Evolutionary conservation across 768 basidiomycete genomes (phyloP).

Genomic region (Harrya chromipes): DNA sequence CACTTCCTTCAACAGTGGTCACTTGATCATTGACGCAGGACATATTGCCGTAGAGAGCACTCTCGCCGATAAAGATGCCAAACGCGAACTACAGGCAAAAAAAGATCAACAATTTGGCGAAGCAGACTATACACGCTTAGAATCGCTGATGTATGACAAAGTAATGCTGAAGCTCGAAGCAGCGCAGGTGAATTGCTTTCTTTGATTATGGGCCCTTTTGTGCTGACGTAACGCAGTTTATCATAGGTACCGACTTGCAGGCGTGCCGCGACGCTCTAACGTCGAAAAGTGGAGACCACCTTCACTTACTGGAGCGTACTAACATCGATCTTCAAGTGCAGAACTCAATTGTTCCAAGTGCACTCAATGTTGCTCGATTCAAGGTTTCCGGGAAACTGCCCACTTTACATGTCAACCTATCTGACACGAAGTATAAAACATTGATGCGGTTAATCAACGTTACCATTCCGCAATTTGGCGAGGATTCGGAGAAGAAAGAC

Average conservation of each 20-base stretch:
- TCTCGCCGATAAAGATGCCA: conserved; percentile 77
- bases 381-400: conserved; percentile 90
- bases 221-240: conserved; percentile 52
- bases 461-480: conserved; percentile 78
- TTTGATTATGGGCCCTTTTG: background rate
- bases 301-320: conserved; percentile 91
- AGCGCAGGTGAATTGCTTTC: conserved; percentile 67
- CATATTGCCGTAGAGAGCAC: conserved; percentile 93
- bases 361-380: conserved; percentile 78
- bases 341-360: conserved; percentile 88
- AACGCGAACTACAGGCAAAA: conserved; percentile 77
- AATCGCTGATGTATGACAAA: conserved; percentile 95
- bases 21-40: conserved; percentile 92
- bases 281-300: conserved; percentile 48
- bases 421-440: conserved; percentile 86
- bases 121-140: conserved; percentile 80
- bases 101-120: conserved; percentile 81
- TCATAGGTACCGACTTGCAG: conserved; percentile 82
- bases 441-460: conserved; percentile 92
- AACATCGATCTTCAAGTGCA: conserved; percentile 87
- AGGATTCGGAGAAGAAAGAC: conserved; percentile 31
- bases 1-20: conserved; percentile 70
- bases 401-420: conserved; percentile 83
- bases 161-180: conserved; percentile 77
- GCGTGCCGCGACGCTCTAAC: conserved; percentile 79